Evolutionary conservation across 1,284 basidiomycete genomes (phyloP), one percentile per base, ranked within the genome.

Genomic region (Ceratobasidium sp.): DNA sequence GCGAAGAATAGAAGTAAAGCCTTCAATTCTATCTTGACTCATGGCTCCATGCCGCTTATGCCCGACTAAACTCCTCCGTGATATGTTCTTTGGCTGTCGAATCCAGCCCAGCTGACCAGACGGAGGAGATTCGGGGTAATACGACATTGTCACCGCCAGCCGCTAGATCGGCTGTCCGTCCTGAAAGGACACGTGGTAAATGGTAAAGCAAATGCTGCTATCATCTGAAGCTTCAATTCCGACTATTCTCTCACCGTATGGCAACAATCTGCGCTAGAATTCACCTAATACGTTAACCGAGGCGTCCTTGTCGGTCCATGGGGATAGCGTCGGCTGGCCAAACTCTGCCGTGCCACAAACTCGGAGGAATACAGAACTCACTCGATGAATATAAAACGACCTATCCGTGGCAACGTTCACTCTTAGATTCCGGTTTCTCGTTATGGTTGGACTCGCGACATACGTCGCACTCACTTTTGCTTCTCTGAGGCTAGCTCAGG

Each of bases 381-480:
- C 13, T n/a, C 20, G 13, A 63, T 12, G 18, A 63, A 39, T 63
- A 63, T 63, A 63, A 63, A 46, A 40, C 15, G 15, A 2, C 33
- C 23, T 13, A 63, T 5, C 20, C 23, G 60, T 58, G 39, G 28
- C 10, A 33, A 3, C 5, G 39, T 12, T 18, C 6, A 5, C 12
- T 1, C 44, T n/a, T 20, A 53, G 13, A 15, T 13, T 20, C 23
- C 23, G 20, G 15, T 53, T 20, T 15, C 44, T 53, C 15, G 26
- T 23, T 18, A 68, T 68, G 66, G 51, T 68, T 53, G 66, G 66
- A 28, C 49, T 68, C 28, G 66, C 66, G 49, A 53, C 66, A 15
- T 53, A 49, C n/a, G 44, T 68, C 49, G 66, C 49, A 28, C 1
- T 68, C 15, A 49, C 66, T 4, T 13, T 68, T 40, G 61, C 28